A percentile compares a stretch with the other conserved stretches of the same genome.
phyloP scores from a whole-genome alignment of 306 rosid genomes.

The Luffa acutangula region DNA sequence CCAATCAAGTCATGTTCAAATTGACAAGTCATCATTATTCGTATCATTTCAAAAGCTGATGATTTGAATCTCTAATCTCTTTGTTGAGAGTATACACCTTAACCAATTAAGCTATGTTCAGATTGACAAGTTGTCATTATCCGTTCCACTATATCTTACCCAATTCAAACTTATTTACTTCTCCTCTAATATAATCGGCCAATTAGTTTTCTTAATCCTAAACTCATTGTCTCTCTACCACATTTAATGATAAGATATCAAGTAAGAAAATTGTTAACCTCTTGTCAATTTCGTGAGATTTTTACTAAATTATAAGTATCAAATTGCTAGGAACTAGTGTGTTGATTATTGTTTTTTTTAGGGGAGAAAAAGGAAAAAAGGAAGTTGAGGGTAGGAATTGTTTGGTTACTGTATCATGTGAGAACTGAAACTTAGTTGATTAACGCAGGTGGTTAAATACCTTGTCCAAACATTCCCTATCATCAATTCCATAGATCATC shows the following conservation, averaged over 20 bases:
- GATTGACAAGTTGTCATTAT: background rate
- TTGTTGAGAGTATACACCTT: too few relatives aligned
- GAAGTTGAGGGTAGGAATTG: background rate
- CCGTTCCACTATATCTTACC: background rate
- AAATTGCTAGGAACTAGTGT: background rate
- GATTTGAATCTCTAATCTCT: too few relatives aligned
- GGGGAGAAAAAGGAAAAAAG: too few relatives aligned
- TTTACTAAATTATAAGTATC: background rate
- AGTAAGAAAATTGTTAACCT: background rate
- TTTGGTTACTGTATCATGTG: background rate
- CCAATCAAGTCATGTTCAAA: too few relatives aligned
- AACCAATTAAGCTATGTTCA: too few relatives aligned
- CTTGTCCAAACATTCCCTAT: conserved; percentile 52
- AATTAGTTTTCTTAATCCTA: too few relatives aligned
- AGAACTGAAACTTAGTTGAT: conserved; percentile 1
- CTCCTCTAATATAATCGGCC: too few relatives aligned
- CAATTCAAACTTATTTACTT: too few relatives aligned
- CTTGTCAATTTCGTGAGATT: background rate
- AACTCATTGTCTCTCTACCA: too few relatives aligned
- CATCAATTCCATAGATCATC: conserved; percentile 52
- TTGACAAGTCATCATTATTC: too few relatives aligned
- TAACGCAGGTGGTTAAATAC: conserved; percentile 57
- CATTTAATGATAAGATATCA: background rate
- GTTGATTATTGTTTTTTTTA: background rate
- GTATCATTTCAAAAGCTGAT: too few relatives aligned